phyloP scores from a whole-genome alignment of 345 rosid species.

The Adansonia digitata region DNA sequence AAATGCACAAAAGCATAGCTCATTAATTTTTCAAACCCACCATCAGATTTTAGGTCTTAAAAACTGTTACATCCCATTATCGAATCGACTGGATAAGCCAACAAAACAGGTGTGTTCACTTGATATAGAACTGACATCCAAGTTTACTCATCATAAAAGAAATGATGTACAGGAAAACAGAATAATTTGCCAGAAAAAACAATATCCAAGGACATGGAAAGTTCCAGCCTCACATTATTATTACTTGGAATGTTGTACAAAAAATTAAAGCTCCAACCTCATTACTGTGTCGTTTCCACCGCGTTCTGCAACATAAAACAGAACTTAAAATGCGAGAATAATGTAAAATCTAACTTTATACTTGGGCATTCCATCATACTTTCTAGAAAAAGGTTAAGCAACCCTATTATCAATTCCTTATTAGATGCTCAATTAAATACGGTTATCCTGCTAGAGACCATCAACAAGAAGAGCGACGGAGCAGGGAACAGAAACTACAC shows the following conservation, averaged over 20 bases:
- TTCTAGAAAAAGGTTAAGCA: not conserved
- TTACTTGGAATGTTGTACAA: not conserved
- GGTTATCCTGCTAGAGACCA: not conserved
- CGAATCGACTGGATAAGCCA: not conserved
- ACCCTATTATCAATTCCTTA: not conserved
- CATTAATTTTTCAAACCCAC: not conserved
- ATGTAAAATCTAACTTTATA: not conserved
- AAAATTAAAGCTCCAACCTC: not conserved
- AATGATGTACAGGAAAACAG: not conserved
- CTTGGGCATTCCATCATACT: not conserved
- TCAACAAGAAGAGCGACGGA: not conserved
- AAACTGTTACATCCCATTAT: not conserved
- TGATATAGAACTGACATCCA: not conserved
- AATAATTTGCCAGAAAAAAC: not conserved
- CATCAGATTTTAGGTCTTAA: not conserved
- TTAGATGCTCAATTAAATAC: not conserved
- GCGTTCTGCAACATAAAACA: conserved; percentile 31
- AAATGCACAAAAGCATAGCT: not conserved
- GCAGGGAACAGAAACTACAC: not conserved
- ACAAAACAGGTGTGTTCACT: not conserved
- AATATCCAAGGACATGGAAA: not conserved
- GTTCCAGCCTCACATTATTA: conserved; percentile 6
- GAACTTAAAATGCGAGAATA: conserved; percentile 4
- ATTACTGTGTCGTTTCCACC: conserved; percentile 14
- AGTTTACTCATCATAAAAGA: not conserved